phyloP scores from a whole-genome alignment of 371 early-diverging fungal species.

The Mucor saturninus region DNA sequence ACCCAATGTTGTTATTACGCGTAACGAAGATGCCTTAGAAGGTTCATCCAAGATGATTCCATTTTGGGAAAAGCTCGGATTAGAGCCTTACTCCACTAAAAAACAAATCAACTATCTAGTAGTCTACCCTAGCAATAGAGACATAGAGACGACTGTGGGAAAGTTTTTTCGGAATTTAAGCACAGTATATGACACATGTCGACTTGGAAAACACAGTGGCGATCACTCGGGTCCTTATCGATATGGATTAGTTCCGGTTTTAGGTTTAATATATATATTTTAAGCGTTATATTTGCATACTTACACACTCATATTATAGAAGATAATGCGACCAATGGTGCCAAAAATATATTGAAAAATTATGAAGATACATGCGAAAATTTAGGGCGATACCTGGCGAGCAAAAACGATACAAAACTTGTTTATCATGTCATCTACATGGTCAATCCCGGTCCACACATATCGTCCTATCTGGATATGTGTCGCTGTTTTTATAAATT shows the following conservation, averaged over 20 bases:
- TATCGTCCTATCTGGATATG: conserved; percentile 51
- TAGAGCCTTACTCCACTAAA: conserved; percentile 49
- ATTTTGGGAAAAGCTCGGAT: conserved; percentile 56
- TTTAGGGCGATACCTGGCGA: conserved; percentile 38
- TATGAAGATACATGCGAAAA: conserved; percentile 47
- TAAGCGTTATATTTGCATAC: not conserved
- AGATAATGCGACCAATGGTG: conserved; percentile 29
- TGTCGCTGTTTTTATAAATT: conserved; percentile 55
- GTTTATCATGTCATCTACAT: conserved; percentile 51
- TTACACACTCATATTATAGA: not conserved
- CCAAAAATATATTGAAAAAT: conserved; percentile 39
- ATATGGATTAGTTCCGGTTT: conserved; percentile 46
- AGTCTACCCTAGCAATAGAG: conserved; percentile 43
- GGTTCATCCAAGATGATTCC: conserved; percentile 48
- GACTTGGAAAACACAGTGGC: conserved; percentile 44
- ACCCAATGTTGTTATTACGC: conserved; percentile 51
- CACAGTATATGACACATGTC: conserved; percentile 39
- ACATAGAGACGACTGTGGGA: conserved; percentile 34
- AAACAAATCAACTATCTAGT: conserved; percentile 52
- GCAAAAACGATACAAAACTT: not conserved
- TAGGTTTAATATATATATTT: not conserved
- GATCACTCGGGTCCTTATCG: conserved; percentile 34
- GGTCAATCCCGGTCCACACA: conserved; percentile 54
- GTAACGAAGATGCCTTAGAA: conserved; percentile 49
- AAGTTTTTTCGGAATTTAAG: conserved; percentile 53